Evolutionary conservation across 148 eudicot genomes (phyloP).

Genomic region (Vaccinium myrtillus): DNA sequence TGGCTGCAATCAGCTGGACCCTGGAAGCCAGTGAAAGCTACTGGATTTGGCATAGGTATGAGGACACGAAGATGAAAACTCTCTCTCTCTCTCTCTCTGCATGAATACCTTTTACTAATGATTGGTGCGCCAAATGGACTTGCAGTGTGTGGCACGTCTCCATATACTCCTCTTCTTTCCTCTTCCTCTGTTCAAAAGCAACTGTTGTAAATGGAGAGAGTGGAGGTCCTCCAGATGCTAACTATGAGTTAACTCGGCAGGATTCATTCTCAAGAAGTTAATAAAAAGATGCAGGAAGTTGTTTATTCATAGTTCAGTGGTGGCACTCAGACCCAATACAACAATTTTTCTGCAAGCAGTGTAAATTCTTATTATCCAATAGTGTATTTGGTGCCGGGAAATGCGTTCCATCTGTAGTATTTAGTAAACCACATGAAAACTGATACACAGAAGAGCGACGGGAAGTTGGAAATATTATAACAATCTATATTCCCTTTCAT

Average conservation of each 20-base stretch:
- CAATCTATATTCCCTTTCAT: no score
- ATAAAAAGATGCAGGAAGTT: background rate
- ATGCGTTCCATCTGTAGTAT: no score
- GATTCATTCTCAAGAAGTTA: constrained; percentile 45
- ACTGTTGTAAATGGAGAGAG: constrained; percentile 28
- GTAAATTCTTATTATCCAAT: background rate
- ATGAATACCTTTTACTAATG: background rate
- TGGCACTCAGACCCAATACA: background rate
- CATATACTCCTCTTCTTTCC: constrained; percentile 76
- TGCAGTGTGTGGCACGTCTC: constrained; percentile 91
- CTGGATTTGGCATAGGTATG: constrained; percentile 97
- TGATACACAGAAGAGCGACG: background rate
- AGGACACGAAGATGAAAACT: background rate
- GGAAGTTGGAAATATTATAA: background rate
- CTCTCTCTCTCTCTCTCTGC: constrained; percentile 6
- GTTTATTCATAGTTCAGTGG: background rate
- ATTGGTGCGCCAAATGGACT: constrained; percentile 3
- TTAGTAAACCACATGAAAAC: no score
- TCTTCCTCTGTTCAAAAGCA: constrained; percentile 83
- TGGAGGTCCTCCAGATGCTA: constrained; percentile 25
- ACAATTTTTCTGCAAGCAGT: background rate
- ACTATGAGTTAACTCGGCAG: constrained; percentile 75
- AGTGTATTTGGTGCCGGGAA: no score
- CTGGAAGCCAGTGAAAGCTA: constrained; percentile 70
- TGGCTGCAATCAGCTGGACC: constrained; percentile 86